phyloP scores from a whole-genome alignment of 2,329 filamentous ascomycete species.

The Venturia effusa region DNA sequence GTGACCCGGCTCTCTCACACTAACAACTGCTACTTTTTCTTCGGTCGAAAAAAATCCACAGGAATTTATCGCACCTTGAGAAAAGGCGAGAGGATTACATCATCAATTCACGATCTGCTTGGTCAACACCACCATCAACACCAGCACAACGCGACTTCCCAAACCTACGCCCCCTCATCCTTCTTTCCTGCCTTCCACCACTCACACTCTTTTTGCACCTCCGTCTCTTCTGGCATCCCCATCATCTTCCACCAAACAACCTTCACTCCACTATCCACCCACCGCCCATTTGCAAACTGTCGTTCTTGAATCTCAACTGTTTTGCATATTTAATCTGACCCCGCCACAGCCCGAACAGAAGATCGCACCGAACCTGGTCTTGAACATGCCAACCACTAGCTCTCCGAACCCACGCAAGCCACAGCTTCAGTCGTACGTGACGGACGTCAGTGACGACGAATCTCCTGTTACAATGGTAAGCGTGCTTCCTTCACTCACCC shows the following conservation, averaged over 20 bases:
- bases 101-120: not conserved
- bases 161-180: not conserved
- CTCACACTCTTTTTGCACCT: not conserved
- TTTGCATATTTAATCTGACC: slow-evolving; percentile 1
- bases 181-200: not conserved
- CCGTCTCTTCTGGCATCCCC: not conserved
- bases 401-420: not conserved
- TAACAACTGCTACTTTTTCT: too few species aligned
- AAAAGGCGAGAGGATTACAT: not conserved
- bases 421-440: not conserved
- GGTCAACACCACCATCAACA: not conserved
- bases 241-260: not conserved
- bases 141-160: not conserved
- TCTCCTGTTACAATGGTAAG: not conserved
- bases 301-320: not conserved
- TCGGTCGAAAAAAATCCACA: too few species aligned
- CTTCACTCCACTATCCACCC: not conserved
- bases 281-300: not conserved
- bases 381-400: not conserved
- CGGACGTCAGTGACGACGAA: not conserved
- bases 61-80: not conserved
- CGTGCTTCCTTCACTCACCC: not conserved
- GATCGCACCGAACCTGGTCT: not conserved
- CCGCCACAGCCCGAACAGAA: not conserved
- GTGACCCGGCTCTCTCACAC: slow-evolving; percentile 4